These are phyloP conservation scores for Hypoxylon sp. DNA, from an alignment of 2,329 filamentous ascomycete species.

Conservation along the genomic window DNA sequence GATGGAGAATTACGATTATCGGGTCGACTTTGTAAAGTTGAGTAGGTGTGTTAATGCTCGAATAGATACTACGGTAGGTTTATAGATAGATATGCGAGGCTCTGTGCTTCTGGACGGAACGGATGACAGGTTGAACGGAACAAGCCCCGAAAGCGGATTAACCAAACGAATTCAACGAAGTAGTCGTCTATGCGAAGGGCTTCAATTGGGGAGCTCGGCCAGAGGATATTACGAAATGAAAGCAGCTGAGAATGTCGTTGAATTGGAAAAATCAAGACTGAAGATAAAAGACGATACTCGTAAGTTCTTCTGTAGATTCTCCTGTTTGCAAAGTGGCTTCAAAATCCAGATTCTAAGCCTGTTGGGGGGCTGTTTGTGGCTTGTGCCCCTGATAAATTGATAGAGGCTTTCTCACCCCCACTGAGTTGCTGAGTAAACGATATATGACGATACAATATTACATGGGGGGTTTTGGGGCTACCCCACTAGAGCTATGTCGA, in stretches of 20 bases:
- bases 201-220: background rate
- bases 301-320: slow-evolving; percentile 15
- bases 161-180: background rate
- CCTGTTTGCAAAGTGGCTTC: slow-evolving; percentile 42
- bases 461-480: background rate
- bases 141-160: background rate
- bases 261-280: slow-evolving; percentile 32
- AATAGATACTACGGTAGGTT: slow-evolving; percentile 2
- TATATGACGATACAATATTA: background rate
- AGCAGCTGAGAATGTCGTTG: background rate
- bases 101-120: slow-evolving; percentile 6
- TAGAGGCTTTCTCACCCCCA: background rate
- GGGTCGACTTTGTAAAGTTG: slow-evolving; percentile 45
- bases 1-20: background rate
- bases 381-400: slow-evolving; percentile 20
- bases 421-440: background rate
- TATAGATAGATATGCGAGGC: slow-evolving; percentile 11
- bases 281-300: slow-evolving; percentile 20
- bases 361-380: slow-evolving; percentile 19
- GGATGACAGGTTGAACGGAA: slow-evolving; percentile 1
- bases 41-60: slow-evolving; percentile 6
- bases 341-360: slow-evolving; percentile 17
- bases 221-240: slow-evolving; percentile 5
- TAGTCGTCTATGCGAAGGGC: background rate
- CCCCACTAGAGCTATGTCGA: slow-evolving; percentile 6